These are phyloP conservation scores for Phoma sp. DNA, from an alignment of 2,329 filamentous ascomycete genomes.

Conservation along the genomic window DNA sequence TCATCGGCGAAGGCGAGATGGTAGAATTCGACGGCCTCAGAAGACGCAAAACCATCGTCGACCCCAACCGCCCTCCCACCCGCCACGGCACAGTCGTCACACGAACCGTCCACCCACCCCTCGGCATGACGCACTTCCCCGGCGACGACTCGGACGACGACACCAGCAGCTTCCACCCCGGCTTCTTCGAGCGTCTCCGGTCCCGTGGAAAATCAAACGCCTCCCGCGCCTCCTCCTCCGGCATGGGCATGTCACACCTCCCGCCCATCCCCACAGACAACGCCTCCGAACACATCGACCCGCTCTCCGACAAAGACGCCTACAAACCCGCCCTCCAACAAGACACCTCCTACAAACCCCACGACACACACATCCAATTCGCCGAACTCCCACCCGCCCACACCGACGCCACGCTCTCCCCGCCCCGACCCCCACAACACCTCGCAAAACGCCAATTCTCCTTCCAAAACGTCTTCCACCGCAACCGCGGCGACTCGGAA, in stretches of 20 bases:
- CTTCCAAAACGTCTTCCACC: conserved; percentile 84
- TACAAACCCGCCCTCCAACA: conserved; percentile 56
- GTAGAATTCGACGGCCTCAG: conserved; percentile 94
- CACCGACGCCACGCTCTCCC: conserved; percentile 53
- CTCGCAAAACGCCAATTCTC: conserved; percentile 79
- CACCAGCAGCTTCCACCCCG: conserved; percentile 52
- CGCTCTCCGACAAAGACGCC: conserved; percentile 51
- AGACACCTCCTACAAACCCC: conserved; percentile 56
- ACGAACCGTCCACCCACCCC: conserved; percentile 72
- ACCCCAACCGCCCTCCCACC: conserved; percentile 48
- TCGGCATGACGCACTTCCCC: conserved; percentile 89
- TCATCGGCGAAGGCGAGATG: conserved; percentile 79
- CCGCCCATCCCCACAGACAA: conserved; percentile 32
- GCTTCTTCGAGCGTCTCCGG: conserved; percentile 54
- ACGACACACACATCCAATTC: conserved; percentile 54
- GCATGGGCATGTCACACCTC: conserved; percentile 34
- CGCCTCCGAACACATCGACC: conserved; percentile 28
- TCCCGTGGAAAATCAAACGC: conserved; percentile 46
- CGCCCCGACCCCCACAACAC: conserved; percentile 67
- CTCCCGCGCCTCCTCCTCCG: conserved; percentile 26
- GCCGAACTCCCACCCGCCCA: conserved; percentile 43
- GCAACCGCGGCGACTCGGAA: conserved; percentile 47
- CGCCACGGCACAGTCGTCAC: conserved; percentile 49
- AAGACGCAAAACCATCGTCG: conserved; percentile 69
- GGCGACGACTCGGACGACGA: conserved; percentile 61